Percentiles rank a stretch among this genome's conserved stretches.
phyloP scores from a whole-genome alignment of 768 basidiomycete species.

The Amanita phalloides region DNA sequence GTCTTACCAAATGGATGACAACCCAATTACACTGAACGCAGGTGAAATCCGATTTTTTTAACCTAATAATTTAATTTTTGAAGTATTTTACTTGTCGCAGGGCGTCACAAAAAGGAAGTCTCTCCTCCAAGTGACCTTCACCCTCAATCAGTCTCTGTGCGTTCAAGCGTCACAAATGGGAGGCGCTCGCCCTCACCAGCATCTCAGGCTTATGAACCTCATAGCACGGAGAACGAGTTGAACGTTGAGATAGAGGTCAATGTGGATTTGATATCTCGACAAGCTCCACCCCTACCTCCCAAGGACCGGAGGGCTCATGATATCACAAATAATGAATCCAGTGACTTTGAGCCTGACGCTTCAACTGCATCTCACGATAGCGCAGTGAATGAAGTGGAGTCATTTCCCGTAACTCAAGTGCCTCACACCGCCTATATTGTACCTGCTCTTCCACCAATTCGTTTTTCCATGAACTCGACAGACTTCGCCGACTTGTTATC shows the following conservation, averaged over 20 bases:
- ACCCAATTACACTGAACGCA: background rate
- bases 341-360: slow-evolving; percentile 14
- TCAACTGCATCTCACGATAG: slow-evolving; percentile 24
- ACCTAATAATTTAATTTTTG: background rate
- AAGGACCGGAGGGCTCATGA: slow-evolving; percentile 7
- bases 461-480: slow-evolving; percentile 76
- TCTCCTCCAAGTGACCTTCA: background rate
- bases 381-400: slow-evolving; percentile 39
- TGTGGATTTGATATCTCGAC: slow-evolving; percentile 13
- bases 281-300: background rate
- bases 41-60: background rate
- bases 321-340: background rate
- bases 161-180: slow-evolving; percentile 11
- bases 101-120: background rate
- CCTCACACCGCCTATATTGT: slow-evolving; percentile 74
- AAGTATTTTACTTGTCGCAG: background rate
- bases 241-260: slow-evolving; percentile 58
- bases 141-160: background rate
- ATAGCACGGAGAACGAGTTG: slow-evolving; percentile 61
- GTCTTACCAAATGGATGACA: background rate
- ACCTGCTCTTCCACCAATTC: slow-evolving; percentile 81
- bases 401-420: slow-evolving; percentile 53
- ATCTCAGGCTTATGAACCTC: slow-evolving; percentile 61
- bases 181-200: slow-evolving; percentile 40
- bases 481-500: slow-evolving; percentile 74